Base-by-base conservation (phyloP, 106 monocot species). In the Hemerocallis citrina region DNA sequence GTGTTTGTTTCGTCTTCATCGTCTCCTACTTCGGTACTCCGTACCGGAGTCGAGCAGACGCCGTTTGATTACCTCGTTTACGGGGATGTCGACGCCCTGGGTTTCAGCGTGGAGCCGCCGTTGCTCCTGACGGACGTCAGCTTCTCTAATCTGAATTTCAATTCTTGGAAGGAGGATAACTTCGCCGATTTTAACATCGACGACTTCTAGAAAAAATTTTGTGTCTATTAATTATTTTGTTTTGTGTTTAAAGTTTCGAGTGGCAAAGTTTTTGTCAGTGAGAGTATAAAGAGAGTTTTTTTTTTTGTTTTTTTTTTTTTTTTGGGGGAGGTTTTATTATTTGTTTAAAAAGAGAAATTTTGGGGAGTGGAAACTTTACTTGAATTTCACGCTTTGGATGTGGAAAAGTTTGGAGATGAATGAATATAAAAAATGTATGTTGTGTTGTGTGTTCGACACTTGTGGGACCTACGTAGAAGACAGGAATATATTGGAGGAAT, bases 181-280 rank as follows among this genome's bases (percentile, higher is more conserved):
- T 67, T 67, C n/a, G 56, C 20, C 25, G 56, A 67, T 67, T 57
- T 67, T 56, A 50, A 67, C n/a, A 42, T 44, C 2, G 67, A 66
- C 14, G 66, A 67, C 21, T 67, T 67, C 36, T 67, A 19, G 32
- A 50, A 50, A n/a, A 17, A 17, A 45, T 17, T 17, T n/a, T 45
- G 16, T 16, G 7, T 1, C 2, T 45, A 2, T 45, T 45, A 3
- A 3, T 45, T 8, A 24, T 50, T 24, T 50, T 46, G 4, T 1
- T 1, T 46, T 20, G 2, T 31, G 52, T 16, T 16, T 30, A 31
- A 31, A 15, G 52, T 24, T 21, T 9, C 5, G 46, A 49, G 28
- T 9, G 25, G 49, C 49, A 22, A 2, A 50, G 25, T 23, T 50
- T 50, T 50, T 50, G 49, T 6, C 27, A 50, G 49, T 24, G 49